A percentile compares a stretch with the other conserved stretches of the same genome.
phyloP scores from a whole-genome alignment of 371 early-diverging fungal species.

The Lichtheimia hyalospora region DNA sequence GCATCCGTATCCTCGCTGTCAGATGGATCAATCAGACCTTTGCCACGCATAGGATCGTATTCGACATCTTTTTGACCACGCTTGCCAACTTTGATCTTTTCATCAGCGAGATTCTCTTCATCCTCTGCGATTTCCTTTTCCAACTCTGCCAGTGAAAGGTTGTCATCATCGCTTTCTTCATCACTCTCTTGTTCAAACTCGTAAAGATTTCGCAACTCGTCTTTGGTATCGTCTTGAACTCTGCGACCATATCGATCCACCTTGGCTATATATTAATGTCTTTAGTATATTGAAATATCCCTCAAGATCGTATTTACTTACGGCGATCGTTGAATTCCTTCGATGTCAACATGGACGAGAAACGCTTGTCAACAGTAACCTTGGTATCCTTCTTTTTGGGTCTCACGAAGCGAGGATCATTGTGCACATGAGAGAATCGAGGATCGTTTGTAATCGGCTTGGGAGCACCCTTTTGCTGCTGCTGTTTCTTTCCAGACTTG shows the following conservation, averaged over 20 bases:
- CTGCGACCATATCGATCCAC: conserved; percentile 91
- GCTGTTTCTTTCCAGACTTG: conserved; percentile 9
- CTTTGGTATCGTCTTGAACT: conserved; percentile 45
- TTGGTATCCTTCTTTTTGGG: conserved; percentile 82
- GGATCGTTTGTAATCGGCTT: conserved; percentile 64
- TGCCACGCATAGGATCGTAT: conserved; percentile 87
- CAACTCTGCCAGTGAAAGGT: conserved; percentile 32
- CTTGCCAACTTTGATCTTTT: conserved; percentile 18
- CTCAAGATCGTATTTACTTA: conserved; percentile 27
- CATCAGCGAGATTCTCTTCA: conserved; percentile 35
- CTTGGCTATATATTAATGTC: conserved; percentile 46
- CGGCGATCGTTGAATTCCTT: conserved; percentile 74
- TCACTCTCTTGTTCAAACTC: conserved; percentile 52
- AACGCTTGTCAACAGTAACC: conserved; percentile 90
- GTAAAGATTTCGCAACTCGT: conserved; percentile 61
- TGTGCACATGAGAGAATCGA: conserved; percentile 81
- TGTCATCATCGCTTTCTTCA: conserved; percentile 36
- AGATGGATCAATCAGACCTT: conserved; percentile 69
- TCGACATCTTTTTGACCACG: conserved; percentile 8
- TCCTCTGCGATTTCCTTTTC: conserved; percentile 53
- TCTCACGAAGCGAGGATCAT: conserved; percentile 87
- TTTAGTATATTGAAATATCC: background rate
- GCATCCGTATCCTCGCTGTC: conserved; percentile 54
- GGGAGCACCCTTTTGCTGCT: conserved; percentile 29
- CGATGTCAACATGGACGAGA: conserved; percentile 76